Evolutionary conservation across 768 basidiomycete species (phyloP).

Genomic region (Tulasnella sp.): DNA sequence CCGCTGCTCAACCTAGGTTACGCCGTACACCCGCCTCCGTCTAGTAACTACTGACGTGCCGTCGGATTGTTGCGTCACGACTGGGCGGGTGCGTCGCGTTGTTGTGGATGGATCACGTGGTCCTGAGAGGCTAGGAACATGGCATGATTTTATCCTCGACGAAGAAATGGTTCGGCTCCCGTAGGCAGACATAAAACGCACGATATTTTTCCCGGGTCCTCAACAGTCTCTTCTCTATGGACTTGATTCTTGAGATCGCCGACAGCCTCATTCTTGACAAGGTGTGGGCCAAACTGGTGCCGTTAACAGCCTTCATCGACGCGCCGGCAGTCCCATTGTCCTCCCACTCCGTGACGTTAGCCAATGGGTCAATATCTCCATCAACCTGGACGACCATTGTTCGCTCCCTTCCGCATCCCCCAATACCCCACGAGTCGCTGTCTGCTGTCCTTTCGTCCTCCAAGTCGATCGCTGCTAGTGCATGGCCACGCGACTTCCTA

Average conservation of each 20-base stretch:
- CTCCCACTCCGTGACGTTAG: constrained; percentile 26
- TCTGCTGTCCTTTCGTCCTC: neutral
- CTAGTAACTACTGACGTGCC: too few species aligned
- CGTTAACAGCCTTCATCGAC: constrained; percentile 25
- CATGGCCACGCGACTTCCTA: constrained; percentile 76
- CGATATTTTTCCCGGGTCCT: neutral
- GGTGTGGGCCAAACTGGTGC: constrained; percentile 64
- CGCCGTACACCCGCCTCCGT: too few species aligned
- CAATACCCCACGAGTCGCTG: constrained; percentile 6
- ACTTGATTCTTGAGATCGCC: constrained; percentile 57
- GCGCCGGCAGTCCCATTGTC: constrained; percentile 30
- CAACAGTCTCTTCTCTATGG: constrained; percentile 42
- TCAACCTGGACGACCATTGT: constrained; percentile 13
- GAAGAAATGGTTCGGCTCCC: neutral
- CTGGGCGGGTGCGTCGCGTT: neutral
- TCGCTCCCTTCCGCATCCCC: constrained; percentile 25
- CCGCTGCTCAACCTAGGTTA: too few species aligned
- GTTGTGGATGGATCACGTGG: neutral
- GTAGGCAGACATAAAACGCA: neutral
- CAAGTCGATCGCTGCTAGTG: constrained; percentile 21
- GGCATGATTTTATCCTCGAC: constrained; percentile 1
- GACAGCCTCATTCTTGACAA: constrained; percentile 69
- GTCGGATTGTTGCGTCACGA: neutral
- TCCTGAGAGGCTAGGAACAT: neutral
- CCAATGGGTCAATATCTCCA: neutral